Base-by-base conservation (phyloP, 73 alveolate genomes). In the Paramecium caudatum region DNA sequence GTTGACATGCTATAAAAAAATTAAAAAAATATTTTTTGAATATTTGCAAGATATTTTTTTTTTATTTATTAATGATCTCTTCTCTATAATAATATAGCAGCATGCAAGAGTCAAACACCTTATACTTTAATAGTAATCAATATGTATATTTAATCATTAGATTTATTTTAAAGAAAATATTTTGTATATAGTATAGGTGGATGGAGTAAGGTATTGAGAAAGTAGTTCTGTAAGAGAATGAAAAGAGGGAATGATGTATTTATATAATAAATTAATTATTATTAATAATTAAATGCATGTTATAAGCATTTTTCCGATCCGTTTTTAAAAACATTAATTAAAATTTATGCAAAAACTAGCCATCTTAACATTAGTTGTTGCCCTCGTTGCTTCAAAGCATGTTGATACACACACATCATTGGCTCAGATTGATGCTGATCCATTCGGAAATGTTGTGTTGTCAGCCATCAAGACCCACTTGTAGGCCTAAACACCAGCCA, bases 81-180 rank as follows among this genome's bases (percentile, higher is more conserved):
- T n/a, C n/a, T n/a, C n/a, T n/a, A n/a, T n/a, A n/a, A n/a, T n/a
- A n/a, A n/a, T n/a, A n/a, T n/a, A n/a, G n/a, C n/a, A n/a, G n/a
- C n/a, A n/a, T n/a, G n/a, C n/a, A n/a, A n/a, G n/a, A n/a, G n/a
- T n/a, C n/a, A n/a, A n/a, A n/a, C n/a, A n/a, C n/a, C n/a, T n/a
- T n/a, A n/a, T n/a, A n/a, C 99, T 91, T 32, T 70, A 62, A 34
- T 85, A 37, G 80, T 80, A 41, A 7, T 10, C 49, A 33, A 1
- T 13, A 3, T 7, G 45, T 1, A 15, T 9, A 41, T 41, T 41
- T 7, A 10, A 41, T 7, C 49, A 41, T 7, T 41, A 41, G 10
- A 41, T 7, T 41, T 7, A 41, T 41, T 10, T 41, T 7, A 41
- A 41, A 41, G 10, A 6, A 7, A 41, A 41, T 7, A 41, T 10